phyloP scores from a whole-genome alignment of 306 rosid genomes.

The Vigna reflexopilosa region DNA sequence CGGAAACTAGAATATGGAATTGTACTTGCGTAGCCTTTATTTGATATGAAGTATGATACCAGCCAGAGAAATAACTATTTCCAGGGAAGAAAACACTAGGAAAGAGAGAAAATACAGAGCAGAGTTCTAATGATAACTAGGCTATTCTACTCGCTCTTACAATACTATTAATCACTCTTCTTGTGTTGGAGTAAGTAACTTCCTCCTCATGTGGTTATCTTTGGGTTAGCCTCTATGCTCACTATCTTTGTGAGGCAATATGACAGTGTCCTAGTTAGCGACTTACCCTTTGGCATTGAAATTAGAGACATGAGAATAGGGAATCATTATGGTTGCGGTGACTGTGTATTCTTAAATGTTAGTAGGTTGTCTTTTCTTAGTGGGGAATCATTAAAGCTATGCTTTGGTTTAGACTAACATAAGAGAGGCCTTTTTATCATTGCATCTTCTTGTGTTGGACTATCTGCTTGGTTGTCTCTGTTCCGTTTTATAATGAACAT shows the following conservation, averaged over 20 bases:
- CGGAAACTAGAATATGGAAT: background rate
- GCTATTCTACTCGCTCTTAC: background rate
- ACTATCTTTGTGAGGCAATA: background rate
- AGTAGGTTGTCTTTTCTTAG: background rate
- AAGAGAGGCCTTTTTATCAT: background rate
- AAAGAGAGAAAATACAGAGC: background rate
- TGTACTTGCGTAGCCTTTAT: background rate
- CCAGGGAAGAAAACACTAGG: background rate
- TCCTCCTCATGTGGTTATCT: background rate
- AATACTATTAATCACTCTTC: background rate
- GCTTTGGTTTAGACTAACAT: conserved; percentile 26
- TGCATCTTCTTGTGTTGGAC: background rate
- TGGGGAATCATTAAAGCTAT: background rate
- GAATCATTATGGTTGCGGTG: background rate
- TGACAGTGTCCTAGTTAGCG: background rate
- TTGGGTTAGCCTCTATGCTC: background rate
- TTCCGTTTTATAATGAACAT: conserved; percentile 22
- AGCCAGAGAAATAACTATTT: background rate
- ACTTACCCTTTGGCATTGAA: background rate
- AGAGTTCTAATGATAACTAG: background rate
- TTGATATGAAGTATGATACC: background rate
- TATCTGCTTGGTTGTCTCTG: background rate
- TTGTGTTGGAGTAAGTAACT: conserved; percentile 1
- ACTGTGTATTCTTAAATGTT: background rate
- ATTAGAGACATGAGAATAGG: conserved; percentile 7